phyloP scores from a whole-genome alignment of 805 yeast genomes.

The Citeromyces nyonsensis region DNA sequence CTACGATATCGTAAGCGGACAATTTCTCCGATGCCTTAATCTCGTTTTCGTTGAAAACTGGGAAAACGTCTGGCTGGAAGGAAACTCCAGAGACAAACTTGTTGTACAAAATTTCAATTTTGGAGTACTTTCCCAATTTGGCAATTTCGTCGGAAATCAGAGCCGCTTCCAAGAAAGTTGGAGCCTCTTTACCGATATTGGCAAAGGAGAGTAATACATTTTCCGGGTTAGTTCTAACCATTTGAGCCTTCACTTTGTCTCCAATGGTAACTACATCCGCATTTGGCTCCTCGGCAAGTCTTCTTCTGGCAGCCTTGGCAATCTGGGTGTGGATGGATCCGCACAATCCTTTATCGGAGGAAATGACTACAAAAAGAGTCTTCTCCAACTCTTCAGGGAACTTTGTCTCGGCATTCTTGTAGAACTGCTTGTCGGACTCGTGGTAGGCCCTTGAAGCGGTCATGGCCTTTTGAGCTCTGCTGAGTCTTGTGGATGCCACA shows the following conservation, averaged over 20 bases:
- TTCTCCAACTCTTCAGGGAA: slow-evolving; percentile 32
- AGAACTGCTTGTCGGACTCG: slow-evolving; percentile 67
- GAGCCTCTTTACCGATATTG: slow-evolving; percentile 95
- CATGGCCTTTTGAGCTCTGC: slow-evolving; percentile 94
- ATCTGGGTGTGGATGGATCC: slow-evolving; percentile 96
- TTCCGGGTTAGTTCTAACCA: slow-evolving; percentile 66
- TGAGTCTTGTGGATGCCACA: slow-evolving; percentile 94
- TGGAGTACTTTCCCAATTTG: slow-evolving; percentile 55
- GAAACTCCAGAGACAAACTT: slow-evolving; percentile 77
- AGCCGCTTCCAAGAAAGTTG: slow-evolving; percentile 83
- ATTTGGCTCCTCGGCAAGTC: slow-evolving; percentile 43
- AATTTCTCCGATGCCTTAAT: slow-evolving; percentile 78
- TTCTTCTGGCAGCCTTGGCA: slow-evolving; percentile 72
- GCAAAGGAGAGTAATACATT: slow-evolving; percentile 62
- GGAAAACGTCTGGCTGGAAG: slow-evolving; percentile 66
- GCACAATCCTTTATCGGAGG: slow-evolving; percentile 97
- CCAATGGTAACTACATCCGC: slow-evolving; percentile 82
- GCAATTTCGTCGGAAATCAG: slow-evolving; percentile 75
- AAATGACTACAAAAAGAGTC: slow-evolving; percentile 71
- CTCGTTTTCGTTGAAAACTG: slow-evolving; percentile 53
- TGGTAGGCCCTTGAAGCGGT: slow-evolving; percentile 73
- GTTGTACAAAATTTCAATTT: slow-evolving; percentile 76
- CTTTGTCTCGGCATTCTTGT: slow-evolving; percentile 67
- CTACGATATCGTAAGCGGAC: slow-evolving; percentile 68
- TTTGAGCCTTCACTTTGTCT: slow-evolving; percentile 85